Base-by-base conservation (phyloP, 257 asterid genomes). In the Perilla frutescens region DNA sequence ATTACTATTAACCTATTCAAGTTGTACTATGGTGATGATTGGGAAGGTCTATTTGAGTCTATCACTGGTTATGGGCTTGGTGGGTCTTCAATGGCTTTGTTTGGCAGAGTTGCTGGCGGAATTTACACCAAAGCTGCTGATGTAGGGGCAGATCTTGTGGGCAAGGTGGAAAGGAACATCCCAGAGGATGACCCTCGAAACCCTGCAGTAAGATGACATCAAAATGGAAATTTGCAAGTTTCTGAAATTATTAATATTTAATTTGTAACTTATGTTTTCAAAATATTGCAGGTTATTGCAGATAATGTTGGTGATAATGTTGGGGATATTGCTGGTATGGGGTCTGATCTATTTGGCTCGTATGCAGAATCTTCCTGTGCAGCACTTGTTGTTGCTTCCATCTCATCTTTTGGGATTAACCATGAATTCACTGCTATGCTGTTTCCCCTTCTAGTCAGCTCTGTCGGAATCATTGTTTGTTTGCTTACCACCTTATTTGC, bases 251-350 rank as follows among this genome's bases (percentile, higher is more conserved):
- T 55, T 62, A 40, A 11, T 41, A 8, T 32, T 60, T 62, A 20
- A 39, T 47, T 6, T 49, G 3, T 31, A 20, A 15, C 66, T 56
- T 77, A 14, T 12, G 63, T 72, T 59, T 67, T 57, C 47, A 10
- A 48, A 68, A 48, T 36, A 8, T 79, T 72, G 45, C 87, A 87
- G 89, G 91, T 84, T 40, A 87, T 87, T 82, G 89, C 91, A 10
- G 91, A 87, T 75, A 84, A 87, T 77, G 91, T 87, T 56, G 91
- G 91, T 50, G 91, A 87, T 54, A 87, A 87, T 69, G 87, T 87
- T 36, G 91, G 91, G 66, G 89, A 87, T 73, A 87, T 87, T 82
- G 91, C 91, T 53, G 86, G 91, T 45, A 87, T 87, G 89, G 91
- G 89, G 20, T 87, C 91, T 13, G 91, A 84, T 56, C 73, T 87